phyloP scores from a whole-genome alignment of 2,329 filamentous ascomycete genomes.

The Fusarium vanettenii region DNA sequence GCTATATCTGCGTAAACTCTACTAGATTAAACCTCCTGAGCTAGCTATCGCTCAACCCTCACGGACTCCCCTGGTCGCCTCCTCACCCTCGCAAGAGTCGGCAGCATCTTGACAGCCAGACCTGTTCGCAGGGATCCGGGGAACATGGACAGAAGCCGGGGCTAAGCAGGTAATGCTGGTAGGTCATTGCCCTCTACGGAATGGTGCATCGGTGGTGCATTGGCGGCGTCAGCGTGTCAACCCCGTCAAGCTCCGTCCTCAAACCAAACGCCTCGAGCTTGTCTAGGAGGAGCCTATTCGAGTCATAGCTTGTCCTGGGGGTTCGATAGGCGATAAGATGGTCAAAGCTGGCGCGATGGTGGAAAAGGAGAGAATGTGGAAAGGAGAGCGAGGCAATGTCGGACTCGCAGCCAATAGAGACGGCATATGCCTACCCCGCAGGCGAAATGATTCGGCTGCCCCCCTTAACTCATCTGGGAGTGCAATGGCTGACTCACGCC shows the following conservation, averaged over 20 bases:
- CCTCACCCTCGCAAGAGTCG: not conserved
- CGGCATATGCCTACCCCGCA: not conserved
- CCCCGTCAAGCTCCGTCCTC: not conserved
- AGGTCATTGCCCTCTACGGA: not conserved
- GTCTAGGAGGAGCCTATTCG: not conserved
- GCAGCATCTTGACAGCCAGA: not conserved
- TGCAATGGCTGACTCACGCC: not conserved
- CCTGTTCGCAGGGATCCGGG: not conserved
- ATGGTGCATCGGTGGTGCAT: not conserved
- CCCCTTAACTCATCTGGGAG: not conserved
- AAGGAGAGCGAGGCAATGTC: not conserved
- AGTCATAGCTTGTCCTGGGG: not conserved
- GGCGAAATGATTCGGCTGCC: not conserved
- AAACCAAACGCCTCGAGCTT: not conserved
- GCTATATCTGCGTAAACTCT: not conserved
- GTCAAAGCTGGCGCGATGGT: not conserved
- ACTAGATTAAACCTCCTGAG: not conserved
- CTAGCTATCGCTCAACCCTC: not conserved
- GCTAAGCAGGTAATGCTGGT: constrained; percentile 2
- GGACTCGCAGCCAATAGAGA: not conserved
- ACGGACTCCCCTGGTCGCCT: not conserved
- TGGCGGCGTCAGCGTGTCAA: not conserved
- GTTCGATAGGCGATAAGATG: not conserved
- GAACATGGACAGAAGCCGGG: constrained; percentile 4
- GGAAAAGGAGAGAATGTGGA: not conserved